These are phyloP conservation scores for Daedaleopsis sinensis DNA, from an alignment of 768 basidiomycete genomes.

Conservation along the genomic window DNA sequence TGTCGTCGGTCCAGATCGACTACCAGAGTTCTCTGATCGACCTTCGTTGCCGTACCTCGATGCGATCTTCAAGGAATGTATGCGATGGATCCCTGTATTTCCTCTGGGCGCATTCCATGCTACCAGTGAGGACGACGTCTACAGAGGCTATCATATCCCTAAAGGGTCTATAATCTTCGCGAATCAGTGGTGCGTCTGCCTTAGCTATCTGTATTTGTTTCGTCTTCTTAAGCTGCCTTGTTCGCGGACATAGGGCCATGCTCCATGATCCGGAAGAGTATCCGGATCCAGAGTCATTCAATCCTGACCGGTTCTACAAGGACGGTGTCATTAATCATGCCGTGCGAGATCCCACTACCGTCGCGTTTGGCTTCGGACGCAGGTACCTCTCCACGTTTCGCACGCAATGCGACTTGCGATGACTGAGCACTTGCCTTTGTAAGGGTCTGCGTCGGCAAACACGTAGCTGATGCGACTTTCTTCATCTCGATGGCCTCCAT, in stretches of 20 bases:
- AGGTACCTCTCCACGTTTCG: neutral
- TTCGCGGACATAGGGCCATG: neutral
- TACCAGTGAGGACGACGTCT: slow-evolving; percentile 41
- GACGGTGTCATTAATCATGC: neutral
- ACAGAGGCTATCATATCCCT: slow-evolving; percentile 41
- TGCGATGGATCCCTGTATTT: no score
- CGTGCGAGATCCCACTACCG: neutral
- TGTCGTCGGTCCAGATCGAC: no score
- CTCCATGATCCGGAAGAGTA: neutral
- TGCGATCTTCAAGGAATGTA: no score
- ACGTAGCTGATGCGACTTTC: no score
- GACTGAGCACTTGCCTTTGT: neutral
- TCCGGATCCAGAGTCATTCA: neutral
- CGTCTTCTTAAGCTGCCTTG: no score
- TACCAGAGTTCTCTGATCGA: no score
- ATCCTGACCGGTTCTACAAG: neutral
- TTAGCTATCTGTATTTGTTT: neutral
- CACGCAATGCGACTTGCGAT: neutral
- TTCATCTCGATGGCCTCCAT: neutral
- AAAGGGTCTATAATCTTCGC: slow-evolving; percentile 25
- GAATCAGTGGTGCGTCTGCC: slow-evolving; percentile 6
- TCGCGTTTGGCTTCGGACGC: slow-evolving; percentile 2
- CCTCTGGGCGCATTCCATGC: slow-evolving; percentile 25
- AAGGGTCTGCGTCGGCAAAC: no score
- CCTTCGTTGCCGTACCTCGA: no score